Evolutionary conservation across 805 yeast species (phyloP).

Genomic region (baker's yeast (Saccharomyces cerevisiae)): DNA sequence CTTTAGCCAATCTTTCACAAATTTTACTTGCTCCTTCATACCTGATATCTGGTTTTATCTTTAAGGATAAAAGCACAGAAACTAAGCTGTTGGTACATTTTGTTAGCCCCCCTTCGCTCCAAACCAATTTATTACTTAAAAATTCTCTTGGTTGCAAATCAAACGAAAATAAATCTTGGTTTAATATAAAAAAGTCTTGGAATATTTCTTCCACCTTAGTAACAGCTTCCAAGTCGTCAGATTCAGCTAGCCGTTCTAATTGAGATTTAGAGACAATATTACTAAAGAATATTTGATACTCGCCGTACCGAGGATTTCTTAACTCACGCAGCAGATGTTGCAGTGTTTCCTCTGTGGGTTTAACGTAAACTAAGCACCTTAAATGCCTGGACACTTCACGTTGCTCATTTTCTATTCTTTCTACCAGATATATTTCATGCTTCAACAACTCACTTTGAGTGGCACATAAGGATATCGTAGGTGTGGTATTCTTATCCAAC

Average conservation of each 20-base stretch:
- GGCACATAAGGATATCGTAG: slow-evolving; percentile 78
- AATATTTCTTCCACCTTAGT: slow-evolving; percentile 72
- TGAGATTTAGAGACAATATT: slow-evolving; percentile 68
- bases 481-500: slow-evolving; percentile 71
- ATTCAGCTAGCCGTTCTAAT: slow-evolving; percentile 80
- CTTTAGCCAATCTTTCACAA: slow-evolving; percentile 61
- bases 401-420: slow-evolving; percentile 49
- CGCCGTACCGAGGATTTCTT: slow-evolving; percentile 66
- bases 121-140: slow-evolving; percentile 19
- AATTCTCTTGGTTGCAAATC: slow-evolving; percentile 24
- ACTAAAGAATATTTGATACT: slow-evolving; percentile 70
- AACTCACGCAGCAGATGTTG: slow-evolving; percentile 57
- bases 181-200: slow-evolving; percentile 72
- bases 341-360: slow-evolving; percentile 63
- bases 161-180: slow-evolving; percentile 56
- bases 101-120: slow-evolving; percentile 23
- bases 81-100: slow-evolving; percentile 18
- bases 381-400: slow-evolving; percentile 72
- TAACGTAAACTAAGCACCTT: slow-evolving; percentile 69
- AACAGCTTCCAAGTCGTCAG: slow-evolving; percentile 80
- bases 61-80: slow-evolving; percentile 48
- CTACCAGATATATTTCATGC: slow-evolving; percentile 79
- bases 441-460: slow-evolving; percentile 79
- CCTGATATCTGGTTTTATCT: slow-evolving; percentile 69
- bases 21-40: slow-evolving; percentile 63